Evolutionary conservation across 768 basidiomycete species (phyloP).

Genomic region (Candolleomyces aberdarensis): DNA sequence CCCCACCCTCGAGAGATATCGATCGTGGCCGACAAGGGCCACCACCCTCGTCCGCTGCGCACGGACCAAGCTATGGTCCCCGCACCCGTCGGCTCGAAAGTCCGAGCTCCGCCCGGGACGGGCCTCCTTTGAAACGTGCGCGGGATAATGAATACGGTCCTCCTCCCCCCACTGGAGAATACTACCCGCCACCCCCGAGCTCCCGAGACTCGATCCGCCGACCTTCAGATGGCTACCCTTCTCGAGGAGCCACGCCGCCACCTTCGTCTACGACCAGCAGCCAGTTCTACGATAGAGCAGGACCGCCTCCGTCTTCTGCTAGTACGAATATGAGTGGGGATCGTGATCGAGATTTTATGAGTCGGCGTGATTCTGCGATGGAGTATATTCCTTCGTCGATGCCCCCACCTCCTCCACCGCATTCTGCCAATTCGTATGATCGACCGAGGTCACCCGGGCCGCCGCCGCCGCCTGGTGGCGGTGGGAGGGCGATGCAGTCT

Average conservation of each 20-base stretch:
- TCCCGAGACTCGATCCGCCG: slow-evolving; percentile 14
- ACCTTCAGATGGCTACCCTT: slow-evolving; percentile 23
- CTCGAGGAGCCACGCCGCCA: slow-evolving; percentile 26
- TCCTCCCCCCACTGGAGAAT: slow-evolving; percentile 15
- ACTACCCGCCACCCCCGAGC: slow-evolving; percentile 29
- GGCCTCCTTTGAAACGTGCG: slow-evolving; percentile 43
- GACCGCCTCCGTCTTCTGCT: slow-evolving; percentile 3
- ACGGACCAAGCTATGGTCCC: slow-evolving; percentile 23
- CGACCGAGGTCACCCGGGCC: slow-evolving; percentile 31
- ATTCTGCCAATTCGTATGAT: slow-evolving; percentile 29
- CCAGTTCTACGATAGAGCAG: slow-evolving; percentile 14
- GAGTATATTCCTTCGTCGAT: slow-evolving; percentile 13
- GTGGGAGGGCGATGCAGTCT: not conserved
- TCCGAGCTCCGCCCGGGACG: slow-evolving; percentile 41
- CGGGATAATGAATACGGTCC: slow-evolving; percentile 38
- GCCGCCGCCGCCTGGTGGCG: slow-evolving; percentile 5
- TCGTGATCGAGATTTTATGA: not conserved
- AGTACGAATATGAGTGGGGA: slow-evolving; percentile 2
- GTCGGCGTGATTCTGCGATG: slow-evolving; percentile 6
- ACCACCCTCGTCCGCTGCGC: slow-evolving; percentile 15
- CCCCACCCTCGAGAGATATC: slow-evolving; percentile 12
- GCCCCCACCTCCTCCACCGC: slow-evolving; percentile 12
- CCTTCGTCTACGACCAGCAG: slow-evolving; percentile 15
- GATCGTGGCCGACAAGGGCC: slow-evolving; percentile 17
- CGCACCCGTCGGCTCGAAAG: slow-evolving; percentile 42